Evolutionary conservation across 306 rosid genomes (phyloP).

Genomic region (Vachellia collinsii): DNA sequence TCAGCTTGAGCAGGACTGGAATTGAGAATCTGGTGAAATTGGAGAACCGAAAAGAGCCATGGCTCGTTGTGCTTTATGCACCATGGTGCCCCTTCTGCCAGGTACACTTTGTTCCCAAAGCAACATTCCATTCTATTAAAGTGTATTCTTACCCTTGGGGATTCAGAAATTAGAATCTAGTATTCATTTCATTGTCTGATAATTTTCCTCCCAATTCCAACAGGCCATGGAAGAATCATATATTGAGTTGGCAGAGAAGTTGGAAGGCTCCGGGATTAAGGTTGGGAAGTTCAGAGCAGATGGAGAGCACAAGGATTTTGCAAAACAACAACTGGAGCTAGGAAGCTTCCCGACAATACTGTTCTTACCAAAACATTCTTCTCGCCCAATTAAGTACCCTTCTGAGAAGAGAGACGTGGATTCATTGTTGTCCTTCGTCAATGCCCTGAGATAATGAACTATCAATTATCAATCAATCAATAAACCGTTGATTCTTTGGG

Average conservation of each 20-base stretch:
- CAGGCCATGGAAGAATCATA: slow-evolving; percentile 90
- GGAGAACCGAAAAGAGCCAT: slow-evolving; percentile 74
- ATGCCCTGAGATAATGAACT: slow-evolving; percentile 63
- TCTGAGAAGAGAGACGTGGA: slow-evolving; percentile 94
- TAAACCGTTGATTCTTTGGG: not conserved
- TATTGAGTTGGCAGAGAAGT: slow-evolving; percentile 74
- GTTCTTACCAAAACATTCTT: slow-evolving; percentile 84
- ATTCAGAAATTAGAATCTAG: slow-evolving; percentile 6
- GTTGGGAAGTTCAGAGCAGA: slow-evolving; percentile 96
- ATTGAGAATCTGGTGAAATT: slow-evolving; percentile 78
- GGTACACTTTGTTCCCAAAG: slow-evolving; percentile 42
- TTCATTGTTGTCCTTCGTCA: slow-evolving; percentile 80
- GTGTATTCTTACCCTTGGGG: not conserved
- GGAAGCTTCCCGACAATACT: slow-evolving; percentile 92
- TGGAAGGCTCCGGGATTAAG: slow-evolving; percentile 84
- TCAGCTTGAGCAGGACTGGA: slow-evolving; percentile 72
- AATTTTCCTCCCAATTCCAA: slow-evolving; percentile 21
- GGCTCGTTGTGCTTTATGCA: slow-evolving; percentile 95
- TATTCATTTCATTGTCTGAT: not conserved
- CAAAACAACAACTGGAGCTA: slow-evolving; percentile 70
- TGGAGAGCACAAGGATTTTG: slow-evolving; percentile 86
- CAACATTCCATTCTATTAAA: slow-evolving; percentile 7
- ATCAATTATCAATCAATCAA: not conserved
- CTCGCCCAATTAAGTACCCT: slow-evolving; percentile 81
- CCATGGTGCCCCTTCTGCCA: slow-evolving; percentile 99